A percentile compares a stretch with the other conserved stretches of the same genome.
Conservation (phyloP, 78 protist species). For the Anaeramoeba flamelloides region DNA sequence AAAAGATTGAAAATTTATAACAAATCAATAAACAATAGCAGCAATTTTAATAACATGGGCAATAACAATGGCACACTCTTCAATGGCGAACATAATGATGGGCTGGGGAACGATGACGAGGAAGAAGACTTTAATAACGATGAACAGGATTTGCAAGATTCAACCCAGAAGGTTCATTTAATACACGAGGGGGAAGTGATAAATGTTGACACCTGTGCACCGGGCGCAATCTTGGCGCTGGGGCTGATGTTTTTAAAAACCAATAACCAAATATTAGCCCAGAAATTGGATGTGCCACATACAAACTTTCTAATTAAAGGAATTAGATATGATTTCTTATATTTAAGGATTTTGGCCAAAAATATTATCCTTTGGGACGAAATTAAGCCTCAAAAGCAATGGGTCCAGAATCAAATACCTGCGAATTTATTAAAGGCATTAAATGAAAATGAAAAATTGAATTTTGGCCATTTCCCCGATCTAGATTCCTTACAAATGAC, state of each 20-base stretch:
- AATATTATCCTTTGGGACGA: slow-evolving; percentile 29
- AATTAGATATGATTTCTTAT: slow-evolving; percentile 48
- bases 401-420: slow-evolving; percentile 13
- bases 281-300: slow-evolving; percentile 36
- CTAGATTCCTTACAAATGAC: slow-evolving; percentile 13
- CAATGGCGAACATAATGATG: no score
- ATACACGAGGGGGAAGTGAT: slow-evolving; percentile 22
- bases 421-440: not conserved
- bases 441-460: not conserved
- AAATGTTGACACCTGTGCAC: slow-evolving; percentile 61
- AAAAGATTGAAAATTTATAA: no score
- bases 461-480: slow-evolving; percentile 3
- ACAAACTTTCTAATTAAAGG: slow-evolving; percentile 34
- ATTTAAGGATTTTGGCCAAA: slow-evolving; percentile 40
- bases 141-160: not conserved
- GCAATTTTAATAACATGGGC: no score
- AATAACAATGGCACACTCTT: no score
- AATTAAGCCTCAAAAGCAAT: slow-evolving; percentile 18
- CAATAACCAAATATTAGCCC: slow-evolving; percentile 28
- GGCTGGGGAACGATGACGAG: not conserved
- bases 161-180: not conserved
- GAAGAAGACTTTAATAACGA: not conserved
- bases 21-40: no score
- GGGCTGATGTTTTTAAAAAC: slow-evolving; percentile 52
- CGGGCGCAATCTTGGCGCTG: slow-evolving; percentile 65